Evolutionary conservation across 1,284 basidiomycete species (phyloP).

Genomic region (Polyporus tsugae): DNA sequence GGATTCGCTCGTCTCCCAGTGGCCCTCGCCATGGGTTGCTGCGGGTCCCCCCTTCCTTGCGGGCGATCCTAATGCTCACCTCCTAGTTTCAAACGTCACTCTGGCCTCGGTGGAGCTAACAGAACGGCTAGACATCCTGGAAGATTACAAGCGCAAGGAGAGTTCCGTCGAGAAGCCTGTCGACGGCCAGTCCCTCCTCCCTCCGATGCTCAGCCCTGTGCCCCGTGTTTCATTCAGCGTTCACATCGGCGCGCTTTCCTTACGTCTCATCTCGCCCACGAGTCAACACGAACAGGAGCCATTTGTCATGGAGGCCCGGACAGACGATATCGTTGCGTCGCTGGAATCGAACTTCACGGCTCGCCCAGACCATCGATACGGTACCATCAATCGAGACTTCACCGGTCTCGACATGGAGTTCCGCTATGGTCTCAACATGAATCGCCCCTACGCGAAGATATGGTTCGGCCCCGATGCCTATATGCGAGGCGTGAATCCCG

Average conservation of each 20-base stretch:
- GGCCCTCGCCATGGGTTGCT: constrained; percentile 63
- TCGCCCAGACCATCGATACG: constrained; percentile 34
- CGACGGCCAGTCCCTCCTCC: constrained; percentile 36
- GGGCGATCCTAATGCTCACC: constrained; percentile 68
- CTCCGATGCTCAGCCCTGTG: constrained; percentile 49
- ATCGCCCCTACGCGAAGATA: constrained; percentile 39
- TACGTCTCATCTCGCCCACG: constrained; percentile 54
- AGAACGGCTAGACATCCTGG: constrained; percentile 60
- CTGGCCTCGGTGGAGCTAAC: constrained; percentile 57
- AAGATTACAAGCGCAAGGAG: constrained; percentile 46
- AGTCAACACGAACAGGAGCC: constrained; percentile 48
- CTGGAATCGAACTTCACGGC: constrained; percentile 36
- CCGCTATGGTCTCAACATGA: constrained; percentile 30
- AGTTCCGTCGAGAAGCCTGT: constrained; percentile 34
- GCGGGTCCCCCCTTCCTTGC: constrained; percentile 54
- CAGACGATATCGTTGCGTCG: constrained; percentile 36
- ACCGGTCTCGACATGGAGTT: constrained; percentile 38
- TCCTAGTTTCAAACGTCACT: constrained; percentile 59
- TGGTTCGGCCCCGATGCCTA: constrained; percentile 35
- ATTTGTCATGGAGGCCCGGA: constrained; percentile 54
- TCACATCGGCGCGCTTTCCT: constrained; percentile 56
- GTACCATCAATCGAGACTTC: constrained; percentile 34
- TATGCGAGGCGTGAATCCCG: constrained; percentile 21
- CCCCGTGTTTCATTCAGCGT: constrained; percentile 61
- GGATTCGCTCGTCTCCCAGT: constrained; percentile 60